Evolutionary conservation across 2,329 filamentous ascomycete species (phyloP), one percentile per base, ranked within the genome.

Genomic region (Leptodontidium sp.): DNA sequence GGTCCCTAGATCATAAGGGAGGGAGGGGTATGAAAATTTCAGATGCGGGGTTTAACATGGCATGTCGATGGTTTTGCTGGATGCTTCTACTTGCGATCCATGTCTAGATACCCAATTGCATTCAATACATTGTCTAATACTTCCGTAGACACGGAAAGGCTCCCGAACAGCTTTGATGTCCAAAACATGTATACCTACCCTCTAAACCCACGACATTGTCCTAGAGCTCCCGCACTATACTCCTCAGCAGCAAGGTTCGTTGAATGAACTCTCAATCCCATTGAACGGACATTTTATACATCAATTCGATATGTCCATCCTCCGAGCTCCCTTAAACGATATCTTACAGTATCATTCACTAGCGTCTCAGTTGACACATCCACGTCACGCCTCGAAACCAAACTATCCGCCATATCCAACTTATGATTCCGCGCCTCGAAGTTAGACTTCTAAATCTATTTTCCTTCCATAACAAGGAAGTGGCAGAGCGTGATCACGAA

Each of bases 401-500:
- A 90, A 71, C 82, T 91, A 12, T 79, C 85, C 53, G 88, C 88
- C 52, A 88, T 93, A 72, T 82, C 88, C n/a, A 80, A 82, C 0
- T 88, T 87, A 1, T 90, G 89, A 2, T 93, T 93, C 77, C 80
- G 84, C 12, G 90, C 85, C 15, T 94, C 68, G 92, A 94, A 79
- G 86, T 94, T 8, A 89, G 89, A 0, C 92, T 94, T 81, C 90
- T 91, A 0, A 91, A 94, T 73, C 86, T 95, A 4, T 81, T 81
- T 4, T 79, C 84, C 2, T 78, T 87, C 4, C 81, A 85, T 15
- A 80, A 83, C 40, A 80, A 83, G 17, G 79, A 86, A 4, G 81
- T 91, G 11, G 79, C 81, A 1, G 81, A 86, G 0, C 82, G 88
- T 53, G 86, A 92, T 76, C 93, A 89, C 73, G 80, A 85, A 21